Evolutionary conservation across 371 early-diverging fungal species (phyloP).

Genomic region (Mycotypha africana): DNA sequence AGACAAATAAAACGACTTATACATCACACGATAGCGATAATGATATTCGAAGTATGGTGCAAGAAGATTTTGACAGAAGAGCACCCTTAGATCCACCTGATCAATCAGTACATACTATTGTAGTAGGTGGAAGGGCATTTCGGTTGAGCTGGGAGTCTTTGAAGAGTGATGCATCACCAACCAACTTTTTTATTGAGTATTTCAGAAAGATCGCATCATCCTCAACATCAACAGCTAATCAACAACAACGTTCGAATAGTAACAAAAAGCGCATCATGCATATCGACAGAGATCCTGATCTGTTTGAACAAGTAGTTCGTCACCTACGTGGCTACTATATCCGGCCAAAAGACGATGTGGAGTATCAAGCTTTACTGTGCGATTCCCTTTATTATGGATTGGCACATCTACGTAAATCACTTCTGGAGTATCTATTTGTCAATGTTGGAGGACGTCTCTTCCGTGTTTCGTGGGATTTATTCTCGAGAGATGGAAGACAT

Average conservation of each 20-base stretch:
- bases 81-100: too few relatives aligned
- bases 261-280: constrained; percentile 39
- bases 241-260: too few relatives aligned
- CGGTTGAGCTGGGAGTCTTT: constrained; percentile 42
- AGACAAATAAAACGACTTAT: neutral
- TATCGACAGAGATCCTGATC: constrained; percentile 54
- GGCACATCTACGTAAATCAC: constrained; percentile 32
- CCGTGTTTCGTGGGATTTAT: constrained; percentile 31
- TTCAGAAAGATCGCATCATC: constrained; percentile 24
- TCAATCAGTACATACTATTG: constrained; percentile 31
- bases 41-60: too few relatives aligned
- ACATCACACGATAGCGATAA: neutral
- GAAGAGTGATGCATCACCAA: constrained; percentile 47
- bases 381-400: constrained; percentile 53
- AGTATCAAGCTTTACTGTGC: constrained; percentile 40
- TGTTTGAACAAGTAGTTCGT: constrained; percentile 50
- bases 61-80: too few relatives aligned
- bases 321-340: constrained; percentile 60
- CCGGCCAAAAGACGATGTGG: constrained; percentile 42
- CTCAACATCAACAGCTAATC: too few relatives aligned
- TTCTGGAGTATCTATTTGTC: constrained; percentile 40
- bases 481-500: constrained; percentile 31
- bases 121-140: constrained; percentile 40
- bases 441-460: constrained; percentile 46
- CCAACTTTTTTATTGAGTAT: constrained; percentile 36